Conservation (phyloP, 805 yeast genomes). For the Kodamaea neixiangensis region DNA sequence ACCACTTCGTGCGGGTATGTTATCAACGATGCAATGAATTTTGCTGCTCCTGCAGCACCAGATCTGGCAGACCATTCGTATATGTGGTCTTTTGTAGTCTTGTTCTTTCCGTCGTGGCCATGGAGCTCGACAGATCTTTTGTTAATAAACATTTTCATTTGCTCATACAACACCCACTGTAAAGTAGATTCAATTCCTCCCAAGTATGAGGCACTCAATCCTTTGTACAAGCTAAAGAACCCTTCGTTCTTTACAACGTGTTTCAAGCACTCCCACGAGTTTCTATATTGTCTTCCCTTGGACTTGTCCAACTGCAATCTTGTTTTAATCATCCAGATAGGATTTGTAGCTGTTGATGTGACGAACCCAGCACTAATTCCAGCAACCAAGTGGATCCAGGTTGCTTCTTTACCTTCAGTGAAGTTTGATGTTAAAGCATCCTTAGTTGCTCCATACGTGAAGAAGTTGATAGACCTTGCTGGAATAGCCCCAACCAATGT, state of each 20-base stretch:
- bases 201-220: slow-evolving; percentile 90
- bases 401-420: slow-evolving; percentile 73
- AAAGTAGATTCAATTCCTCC: slow-evolving; percentile 92
- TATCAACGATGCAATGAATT: slow-evolving; percentile 85
- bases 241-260: slow-evolving; percentile 79
- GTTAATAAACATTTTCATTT: slow-evolving; percentile 74
- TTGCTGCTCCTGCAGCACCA: slow-evolving; percentile 97
- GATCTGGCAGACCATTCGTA: slow-evolving; percentile 94
- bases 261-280: slow-evolving; percentile 80
- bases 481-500: slow-evolving; percentile 97
- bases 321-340: slow-evolving; percentile 96
- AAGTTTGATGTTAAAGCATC: slow-evolving; percentile 66
- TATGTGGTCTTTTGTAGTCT: slow-evolving; percentile 58
- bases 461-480: slow-evolving; percentile 94
- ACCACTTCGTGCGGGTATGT: slow-evolving; percentile 98
- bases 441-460: slow-evolving; percentile 94
- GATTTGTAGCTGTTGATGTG: slow-evolving; percentile 95
- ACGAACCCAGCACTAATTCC: slow-evolving; percentile 92
- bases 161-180: slow-evolving; percentile 97
- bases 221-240: slow-evolving; percentile 74
- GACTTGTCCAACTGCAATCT: slow-evolving; percentile 88
- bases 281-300: slow-evolving; percentile 64
- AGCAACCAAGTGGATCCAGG: slow-evolving; percentile 82
- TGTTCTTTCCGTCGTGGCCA: slow-evolving; percentile 29
- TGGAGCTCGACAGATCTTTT: slow-evolving; percentile 46